Conservation (phyloP, 2,329 filamentous ascomycete species). For the Ceratocystis huliohia region DNA sequence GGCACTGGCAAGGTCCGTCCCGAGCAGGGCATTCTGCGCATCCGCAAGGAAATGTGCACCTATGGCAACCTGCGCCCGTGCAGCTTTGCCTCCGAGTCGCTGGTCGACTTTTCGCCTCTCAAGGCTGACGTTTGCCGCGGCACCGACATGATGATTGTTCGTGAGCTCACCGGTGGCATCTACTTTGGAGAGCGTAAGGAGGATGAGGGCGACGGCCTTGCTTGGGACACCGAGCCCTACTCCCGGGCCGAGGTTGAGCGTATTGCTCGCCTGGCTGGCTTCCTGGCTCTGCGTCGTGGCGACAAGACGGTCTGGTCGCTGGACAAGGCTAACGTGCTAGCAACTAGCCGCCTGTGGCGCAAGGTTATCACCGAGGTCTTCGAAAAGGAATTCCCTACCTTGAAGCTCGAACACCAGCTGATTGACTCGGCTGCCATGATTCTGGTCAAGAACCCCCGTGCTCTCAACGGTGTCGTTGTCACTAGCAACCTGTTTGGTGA, state of each 20-base stretch:
- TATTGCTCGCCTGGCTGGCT: slow-evolving; percentile 67
- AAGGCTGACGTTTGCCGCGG: slow-evolving; percentile 75
- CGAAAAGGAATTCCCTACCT: slow-evolving; percentile 74
- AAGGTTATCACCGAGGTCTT: slow-evolving; percentile 77
- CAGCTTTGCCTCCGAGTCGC: slow-evolving; percentile 80
- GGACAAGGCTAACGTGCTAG: slow-evolving; percentile 95
- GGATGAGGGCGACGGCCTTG: slow-evolving; percentile 58
- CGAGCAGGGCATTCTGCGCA: slow-evolving; percentile 78
- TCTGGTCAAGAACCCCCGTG: slow-evolving; percentile 84
- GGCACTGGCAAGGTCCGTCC: slow-evolving; percentile 77
- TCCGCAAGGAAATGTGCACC: slow-evolving; percentile 85
- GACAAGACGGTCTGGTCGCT: slow-evolving; percentile 64
- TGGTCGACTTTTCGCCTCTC: slow-evolving; percentile 74
- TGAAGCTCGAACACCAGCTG: slow-evolving; percentile 75
- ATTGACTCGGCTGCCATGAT: slow-evolving; percentile 97
- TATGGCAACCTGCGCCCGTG: slow-evolving; percentile 94
- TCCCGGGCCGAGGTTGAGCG: slow-evolving; percentile 75
- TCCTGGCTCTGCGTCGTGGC: slow-evolving; percentile 63
- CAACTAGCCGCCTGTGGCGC: slow-evolving; percentile 79
- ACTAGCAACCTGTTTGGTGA: slow-evolving; percentile 93
- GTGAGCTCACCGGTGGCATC: slow-evolving; percentile 83
- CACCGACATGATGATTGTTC: slow-evolving; percentile 84
- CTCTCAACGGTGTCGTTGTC: slow-evolving; percentile 79
- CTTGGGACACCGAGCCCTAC: slow-evolving; percentile 80
- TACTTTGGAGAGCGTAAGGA: slow-evolving; percentile 90